Percentiles rank a stretch among this genome's conserved stretches.
Evolutionary conservation across 768 basidiomycete genomes (phyloP).

Genomic region (Boletus vermiculosoides): DNA sequence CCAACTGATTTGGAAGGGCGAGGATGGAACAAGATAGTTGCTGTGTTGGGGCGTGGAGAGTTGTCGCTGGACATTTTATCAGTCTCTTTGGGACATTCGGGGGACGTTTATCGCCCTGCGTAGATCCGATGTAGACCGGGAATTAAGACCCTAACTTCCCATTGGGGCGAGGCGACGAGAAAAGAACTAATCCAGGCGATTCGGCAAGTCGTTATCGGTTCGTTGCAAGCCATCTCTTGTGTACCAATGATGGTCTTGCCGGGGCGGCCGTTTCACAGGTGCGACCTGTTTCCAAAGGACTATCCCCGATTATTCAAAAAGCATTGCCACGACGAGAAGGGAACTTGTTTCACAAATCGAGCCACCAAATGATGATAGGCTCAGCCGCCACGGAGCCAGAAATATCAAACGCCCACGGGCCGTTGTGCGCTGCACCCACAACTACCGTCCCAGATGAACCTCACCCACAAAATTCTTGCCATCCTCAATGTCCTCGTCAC

Average conservation of each 20-base stretch:
- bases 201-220: too few species aligned
- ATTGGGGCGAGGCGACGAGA: not conserved
- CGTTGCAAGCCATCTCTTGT: too few species aligned
- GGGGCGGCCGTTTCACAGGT: too few species aligned
- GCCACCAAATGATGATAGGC: not conserved
- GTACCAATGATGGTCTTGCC: too few species aligned
- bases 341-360: not conserved
- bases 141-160: too few species aligned
- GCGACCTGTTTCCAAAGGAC: too few species aligned
- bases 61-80: not conserved
- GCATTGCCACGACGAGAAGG: too few species aligned
- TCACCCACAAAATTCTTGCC: not conserved
- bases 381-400: not conserved
- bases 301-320: too few species aligned
- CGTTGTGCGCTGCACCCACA: not conserved
- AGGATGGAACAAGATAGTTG: not conserved
- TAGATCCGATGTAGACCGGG: too few species aligned
- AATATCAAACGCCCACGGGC: not conserved
- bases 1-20: not conserved
- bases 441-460: not conserved
- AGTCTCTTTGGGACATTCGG: too few species aligned
- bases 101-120: too few species aligned
- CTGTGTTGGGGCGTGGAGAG: not conserved
- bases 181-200: not conserved
- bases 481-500: slow-evolving; percentile 7